Evolutionary conservation across 768 basidiomycete genomes (phyloP), one percentile per base, ranked within the genome.

Genomic region (Boletus rubescentipes): DNA sequence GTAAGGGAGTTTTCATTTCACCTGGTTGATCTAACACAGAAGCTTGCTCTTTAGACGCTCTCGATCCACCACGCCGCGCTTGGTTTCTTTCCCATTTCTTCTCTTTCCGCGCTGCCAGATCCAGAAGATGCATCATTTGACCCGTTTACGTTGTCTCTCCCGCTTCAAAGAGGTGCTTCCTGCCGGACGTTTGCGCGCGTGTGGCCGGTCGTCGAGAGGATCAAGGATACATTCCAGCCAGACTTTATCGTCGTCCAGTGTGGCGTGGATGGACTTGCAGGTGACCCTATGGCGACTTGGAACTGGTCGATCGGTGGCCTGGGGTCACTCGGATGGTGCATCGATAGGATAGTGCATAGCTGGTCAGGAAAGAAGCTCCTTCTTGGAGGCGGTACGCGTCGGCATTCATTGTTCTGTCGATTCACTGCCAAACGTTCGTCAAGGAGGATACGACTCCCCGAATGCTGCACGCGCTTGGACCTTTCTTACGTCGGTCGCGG

Each of bases 401-500:
- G 20, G 50, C 20, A 23, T 58, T 51, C 15, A 35, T 18, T 54
- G 34, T 16, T 29, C 57, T 38, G 29, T 23, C 21, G 16, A 26
- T 6, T 26, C 26, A 26, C 36, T 10, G 3, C 32, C 26, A 37
- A 53, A 34, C 8, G 62, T 67, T 20, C 52, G 66, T 41, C 55
- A 70, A 80, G 92, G 93, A 16, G 95, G 95, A 0, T 97, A 98
- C 66, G 77, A 89, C 61, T 81, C 83, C 5, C 74, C 90, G 2
- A 95, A 95, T 60, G 85, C 85, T 2, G 93, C 94, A 0, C 80
- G 93, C 12, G 90, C 91, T 0, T 97, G 93, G 92, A 77, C 91
- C 1, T 84, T 84, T 62, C 71, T 94, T 16, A 96, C 93, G 1
- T 86, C 87, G 0, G 72, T 90, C 5, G 81, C 82, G 29, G 90